phyloP scores from a whole-genome alignment of 2,329 filamentous ascomycete genomes.

The Raffaelea albimanens region DNA sequence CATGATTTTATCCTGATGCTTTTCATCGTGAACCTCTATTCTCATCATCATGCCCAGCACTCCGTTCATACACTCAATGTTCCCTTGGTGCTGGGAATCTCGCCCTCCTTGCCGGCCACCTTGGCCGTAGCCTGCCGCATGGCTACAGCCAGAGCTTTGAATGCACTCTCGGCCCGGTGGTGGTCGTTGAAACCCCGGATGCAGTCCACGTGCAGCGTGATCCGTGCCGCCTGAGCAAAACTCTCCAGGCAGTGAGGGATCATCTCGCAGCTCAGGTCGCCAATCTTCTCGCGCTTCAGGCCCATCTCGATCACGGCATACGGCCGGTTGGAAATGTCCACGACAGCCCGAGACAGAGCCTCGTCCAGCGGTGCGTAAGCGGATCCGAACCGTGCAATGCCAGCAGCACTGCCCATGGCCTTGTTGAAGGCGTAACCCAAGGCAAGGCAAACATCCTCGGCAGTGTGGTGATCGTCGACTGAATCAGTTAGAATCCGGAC shows the following conservation, averaged over 20 bases:
- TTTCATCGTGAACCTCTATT: not conserved
- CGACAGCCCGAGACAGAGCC: constrained; percentile 83
- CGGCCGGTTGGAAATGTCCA: constrained; percentile 89
- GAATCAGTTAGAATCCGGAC: too few species aligned
- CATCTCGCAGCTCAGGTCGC: constrained; percentile 92
- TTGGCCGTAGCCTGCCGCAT: constrained; percentile 66
- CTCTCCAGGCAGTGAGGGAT: constrained; percentile 90
- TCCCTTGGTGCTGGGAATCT: constrained; percentile 94
- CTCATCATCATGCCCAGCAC: too few species aligned
- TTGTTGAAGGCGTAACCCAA: constrained; percentile 76
- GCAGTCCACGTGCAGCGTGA: constrained; percentile 95
- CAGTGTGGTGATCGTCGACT: constrained; percentile 98
- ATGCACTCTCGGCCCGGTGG: constrained; percentile 90
- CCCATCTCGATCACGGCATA: constrained; percentile 77
- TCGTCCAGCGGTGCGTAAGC: constrained; percentile 94
- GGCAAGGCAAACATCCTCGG: constrained; percentile 89
- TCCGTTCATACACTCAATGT: constrained; percentile 54
- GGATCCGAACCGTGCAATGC: constrained; percentile 81
- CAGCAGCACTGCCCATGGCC: constrained; percentile 68
- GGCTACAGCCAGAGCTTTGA: constrained; percentile 90
- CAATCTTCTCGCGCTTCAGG: constrained; percentile 84
- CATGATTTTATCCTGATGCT: not conserved
- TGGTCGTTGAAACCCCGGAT: constrained; percentile 89
- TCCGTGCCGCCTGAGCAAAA: constrained; percentile 80
- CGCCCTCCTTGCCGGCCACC: constrained; percentile 73